Conservation (phyloP, 257 asterid species). For the Nicotiana tabacum region DNA sequence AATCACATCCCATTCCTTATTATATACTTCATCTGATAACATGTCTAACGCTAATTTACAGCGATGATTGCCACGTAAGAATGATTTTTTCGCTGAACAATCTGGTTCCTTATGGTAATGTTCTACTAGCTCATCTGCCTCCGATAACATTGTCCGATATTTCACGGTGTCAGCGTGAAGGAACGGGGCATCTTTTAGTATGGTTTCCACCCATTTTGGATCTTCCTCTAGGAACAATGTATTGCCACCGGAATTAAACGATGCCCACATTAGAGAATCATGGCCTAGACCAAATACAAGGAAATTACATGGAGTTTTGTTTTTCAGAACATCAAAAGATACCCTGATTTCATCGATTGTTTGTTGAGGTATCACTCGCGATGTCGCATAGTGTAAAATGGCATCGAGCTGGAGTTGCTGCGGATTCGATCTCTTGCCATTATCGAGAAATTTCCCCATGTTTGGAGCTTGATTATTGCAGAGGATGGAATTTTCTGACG, state of each 20-base stretch:
- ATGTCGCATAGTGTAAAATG: slow-evolving; percentile 32
- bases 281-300: slow-evolving; percentile 88
- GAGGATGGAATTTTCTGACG: slow-evolving; percentile 9
- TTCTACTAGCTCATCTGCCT: slow-evolving; percentile 44
- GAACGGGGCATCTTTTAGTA: slow-evolving; percentile 55
- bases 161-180: slow-evolving; percentile 52
- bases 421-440: not conserved
- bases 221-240: slow-evolving; percentile 83
- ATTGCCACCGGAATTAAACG: slow-evolving; percentile 60
- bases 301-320: slow-evolving; percentile 43
- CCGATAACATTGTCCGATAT: slow-evolving; percentile 57
- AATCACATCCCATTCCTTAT: slow-evolving; percentile 79
- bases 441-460: not conserved
- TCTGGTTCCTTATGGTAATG: slow-evolving; percentile 38
- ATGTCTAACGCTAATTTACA: slow-evolving; percentile 72
- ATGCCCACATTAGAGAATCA: slow-evolving; percentile 90
- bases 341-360: slow-evolving; percentile 16
- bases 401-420: slow-evolving; percentile 19
- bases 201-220: slow-evolving; percentile 63
- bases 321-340: slow-evolving; percentile 37
- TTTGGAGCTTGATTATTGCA: not conserved
- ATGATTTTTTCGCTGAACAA: slow-evolving; percentile 44
- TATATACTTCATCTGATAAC: slow-evolving; percentile 66
- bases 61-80: slow-evolving; percentile 51
- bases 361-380: slow-evolving; percentile 30